phyloP scores from a whole-genome alignment of 345 rosid species.

The Psidium guajava region DNA sequence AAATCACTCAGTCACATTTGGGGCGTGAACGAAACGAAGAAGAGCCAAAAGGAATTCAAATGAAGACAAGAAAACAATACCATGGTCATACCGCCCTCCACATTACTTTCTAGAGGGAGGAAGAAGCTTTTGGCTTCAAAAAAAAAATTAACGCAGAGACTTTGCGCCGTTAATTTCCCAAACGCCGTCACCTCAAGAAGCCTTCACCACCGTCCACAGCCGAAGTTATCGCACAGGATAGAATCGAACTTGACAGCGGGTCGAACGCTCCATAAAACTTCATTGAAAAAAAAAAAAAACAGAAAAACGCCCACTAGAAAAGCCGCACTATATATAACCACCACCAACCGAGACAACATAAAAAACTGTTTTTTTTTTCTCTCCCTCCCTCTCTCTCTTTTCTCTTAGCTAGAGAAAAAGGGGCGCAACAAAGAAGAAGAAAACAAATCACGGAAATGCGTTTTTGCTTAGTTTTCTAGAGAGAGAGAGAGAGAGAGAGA shows the following conservation, averaged over 20 bases:
- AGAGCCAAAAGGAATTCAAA: conserved; percentile 9
- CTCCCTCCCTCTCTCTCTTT: background rate
- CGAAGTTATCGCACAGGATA: background rate
- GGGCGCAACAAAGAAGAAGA: background rate
- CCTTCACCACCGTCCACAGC: background rate
- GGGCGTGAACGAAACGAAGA: background rate
- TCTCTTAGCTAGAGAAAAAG: background rate
- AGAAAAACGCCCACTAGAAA: conserved; percentile 10
- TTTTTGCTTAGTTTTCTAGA: conserved; percentile 5
- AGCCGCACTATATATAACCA: conserved; percentile 15
- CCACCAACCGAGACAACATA: background rate
- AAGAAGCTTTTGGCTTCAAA: too few species aligned
- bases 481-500: conserved; percentile 3
- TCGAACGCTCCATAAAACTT: background rate
- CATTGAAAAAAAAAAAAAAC: background rate
- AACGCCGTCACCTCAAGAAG: conserved; percentile 6
- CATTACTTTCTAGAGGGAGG: too few species aligned
- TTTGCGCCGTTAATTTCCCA: conserved; percentile 6
- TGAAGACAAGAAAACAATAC: too few species aligned
- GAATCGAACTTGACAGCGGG: background rate
- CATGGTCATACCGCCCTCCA: too few species aligned
- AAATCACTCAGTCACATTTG: background rate
- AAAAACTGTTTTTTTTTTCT: background rate
- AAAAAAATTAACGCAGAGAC: background rate
- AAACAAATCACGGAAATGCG: conserved; percentile 8